Percentiles rank a stretch among this genome's conserved stretches.
Conservation (phyloP, 306 rosid genomes). For the Datisca glomerata region DNA sequence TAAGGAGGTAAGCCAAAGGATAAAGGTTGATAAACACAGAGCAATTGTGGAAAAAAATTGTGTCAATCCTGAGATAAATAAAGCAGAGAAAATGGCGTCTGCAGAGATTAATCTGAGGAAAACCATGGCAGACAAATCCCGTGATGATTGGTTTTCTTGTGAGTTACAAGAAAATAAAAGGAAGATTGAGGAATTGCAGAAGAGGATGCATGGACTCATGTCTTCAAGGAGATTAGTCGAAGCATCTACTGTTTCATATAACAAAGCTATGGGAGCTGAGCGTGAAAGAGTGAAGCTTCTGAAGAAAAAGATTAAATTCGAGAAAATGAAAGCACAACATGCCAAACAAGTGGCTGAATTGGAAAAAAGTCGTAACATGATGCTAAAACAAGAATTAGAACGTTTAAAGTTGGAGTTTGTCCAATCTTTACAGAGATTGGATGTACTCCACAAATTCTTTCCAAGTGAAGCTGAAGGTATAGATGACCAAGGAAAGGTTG, state of each 20-base stretch:
- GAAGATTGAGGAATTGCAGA: conserved; percentile 35
- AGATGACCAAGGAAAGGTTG: conserved; percentile 44
- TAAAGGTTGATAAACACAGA: conserved; percentile 37
- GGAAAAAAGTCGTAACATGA: conserved; percentile 38
- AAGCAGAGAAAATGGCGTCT: conserved; percentile 33
- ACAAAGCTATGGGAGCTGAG: conserved; percentile 21
- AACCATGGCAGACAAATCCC: conserved; percentile 39
- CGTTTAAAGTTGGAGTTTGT: conserved; percentile 40
- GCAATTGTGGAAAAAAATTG: conserved; percentile 26
- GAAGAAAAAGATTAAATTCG: conserved; percentile 48
- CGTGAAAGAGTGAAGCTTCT: conserved; percentile 33
- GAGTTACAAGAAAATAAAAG: conserved; percentile 39
- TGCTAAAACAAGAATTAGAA: conserved; percentile 41
- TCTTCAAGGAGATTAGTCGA: conserved; percentile 31
- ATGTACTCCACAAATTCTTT: conserved; percentile 34
- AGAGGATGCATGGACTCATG: conserved; percentile 27
- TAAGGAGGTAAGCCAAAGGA: conserved; percentile 22
- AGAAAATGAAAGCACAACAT: conserved; percentile 43
- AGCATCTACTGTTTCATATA: conserved; percentile 20
- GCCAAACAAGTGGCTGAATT: conserved; percentile 38
- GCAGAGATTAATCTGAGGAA: conserved; percentile 45
- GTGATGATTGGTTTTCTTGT: conserved; percentile 37
- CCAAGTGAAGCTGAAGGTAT: conserved; percentile 27
- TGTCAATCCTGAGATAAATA: conserved; percentile 29
- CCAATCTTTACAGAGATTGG: conserved; percentile 46